Conservation (phyloP, 805 yeast genomes). For the Myxozyma geophila region DNA sequence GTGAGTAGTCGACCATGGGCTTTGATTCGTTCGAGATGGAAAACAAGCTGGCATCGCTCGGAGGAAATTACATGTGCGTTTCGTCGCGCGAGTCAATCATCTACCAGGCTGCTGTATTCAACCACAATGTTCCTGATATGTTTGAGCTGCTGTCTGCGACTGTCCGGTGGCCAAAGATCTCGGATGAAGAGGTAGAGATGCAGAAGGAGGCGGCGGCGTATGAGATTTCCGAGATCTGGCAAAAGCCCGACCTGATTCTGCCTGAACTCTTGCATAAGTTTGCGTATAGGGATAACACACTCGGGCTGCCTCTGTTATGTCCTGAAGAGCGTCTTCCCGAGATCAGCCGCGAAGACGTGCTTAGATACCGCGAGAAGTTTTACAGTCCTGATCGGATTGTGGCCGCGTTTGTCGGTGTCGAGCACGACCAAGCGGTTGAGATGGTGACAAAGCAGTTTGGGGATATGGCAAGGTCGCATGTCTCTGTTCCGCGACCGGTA, state of each 20-base stretch:
- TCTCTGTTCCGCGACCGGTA: constrained; percentile 39
- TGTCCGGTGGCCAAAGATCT: constrained; percentile 68
- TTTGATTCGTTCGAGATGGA: constrained; percentile 68
- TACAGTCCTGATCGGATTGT: constrained; percentile 82
- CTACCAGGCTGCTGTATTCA: constrained; percentile 94
- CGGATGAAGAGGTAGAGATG: constrained; percentile 72
- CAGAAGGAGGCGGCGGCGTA: constrained; percentile 74
- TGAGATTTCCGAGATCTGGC: constrained; percentile 81
- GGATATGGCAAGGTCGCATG: constrained; percentile 52
- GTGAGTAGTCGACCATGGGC: constrained; percentile 42
- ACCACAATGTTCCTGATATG: constrained; percentile 80
- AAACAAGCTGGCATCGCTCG: constrained; percentile 73
- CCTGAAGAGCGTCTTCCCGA: constrained; percentile 68
- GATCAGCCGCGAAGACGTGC: constrained; percentile 58
- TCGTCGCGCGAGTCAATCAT: constrained; percentile 89
- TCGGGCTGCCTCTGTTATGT: constrained; percentile 86
- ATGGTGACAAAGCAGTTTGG: constrained; percentile 69
- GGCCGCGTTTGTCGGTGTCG: constrained; percentile 85
- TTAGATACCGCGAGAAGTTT: constrained; percentile 64
- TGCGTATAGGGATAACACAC: constrained; percentile 71
- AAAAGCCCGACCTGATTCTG: constrained; percentile 78
- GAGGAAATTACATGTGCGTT: constrained; percentile 93
- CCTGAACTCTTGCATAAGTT: constrained; percentile 90
- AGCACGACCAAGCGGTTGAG: constrained; percentile 67
- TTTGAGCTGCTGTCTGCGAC: constrained; percentile 76